Conservation (phyloP, 306 rosid genomes). For the Biancaea sappan region DNA sequence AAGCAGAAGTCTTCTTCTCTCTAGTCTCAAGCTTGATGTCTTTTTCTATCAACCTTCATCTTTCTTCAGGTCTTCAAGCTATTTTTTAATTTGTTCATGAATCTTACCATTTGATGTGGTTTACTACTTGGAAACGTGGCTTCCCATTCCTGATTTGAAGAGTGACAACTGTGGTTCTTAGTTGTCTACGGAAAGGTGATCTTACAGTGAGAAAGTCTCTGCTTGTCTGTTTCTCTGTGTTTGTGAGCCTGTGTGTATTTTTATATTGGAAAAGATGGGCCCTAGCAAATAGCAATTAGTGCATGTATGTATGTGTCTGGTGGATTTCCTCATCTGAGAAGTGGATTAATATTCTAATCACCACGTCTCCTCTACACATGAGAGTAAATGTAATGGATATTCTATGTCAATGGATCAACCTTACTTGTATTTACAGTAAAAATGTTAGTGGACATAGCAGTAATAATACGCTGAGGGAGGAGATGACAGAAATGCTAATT, state of each 20-base stretch:
- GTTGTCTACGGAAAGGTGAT: not conserved
- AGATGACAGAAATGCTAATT: too few relatives aligned
- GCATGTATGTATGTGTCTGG: not conserved
- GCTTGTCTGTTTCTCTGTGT: not conserved
- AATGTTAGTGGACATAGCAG: not conserved
- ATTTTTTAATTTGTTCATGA: too few relatives aligned
- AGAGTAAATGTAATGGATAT: not conserved
- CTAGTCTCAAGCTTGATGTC: not conserved
- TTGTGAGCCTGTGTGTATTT: not conserved
- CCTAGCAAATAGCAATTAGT: not conserved
- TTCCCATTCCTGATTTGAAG: too few relatives aligned
- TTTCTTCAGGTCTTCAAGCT: too few relatives aligned
- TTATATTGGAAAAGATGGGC: not conserved
- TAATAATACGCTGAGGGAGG: too few relatives aligned
- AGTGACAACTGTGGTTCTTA: not conserved
- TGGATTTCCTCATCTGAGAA: not conserved
- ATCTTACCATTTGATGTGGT: too few relatives aligned
- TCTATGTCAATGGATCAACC: not conserved
- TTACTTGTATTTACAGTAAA: not conserved
- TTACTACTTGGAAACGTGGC: too few relatives aligned
- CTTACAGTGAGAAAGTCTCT: not conserved
- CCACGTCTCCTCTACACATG: not conserved
- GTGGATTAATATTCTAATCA: not conserved
- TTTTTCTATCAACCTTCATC: not conserved
- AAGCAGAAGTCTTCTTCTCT: not conserved